A percentile compares a stretch with the other conserved stretches of the same genome.
Evolutionary conservation across 306 rosid species (phyloP).

Genomic region (Acacia acuminata): DNA sequence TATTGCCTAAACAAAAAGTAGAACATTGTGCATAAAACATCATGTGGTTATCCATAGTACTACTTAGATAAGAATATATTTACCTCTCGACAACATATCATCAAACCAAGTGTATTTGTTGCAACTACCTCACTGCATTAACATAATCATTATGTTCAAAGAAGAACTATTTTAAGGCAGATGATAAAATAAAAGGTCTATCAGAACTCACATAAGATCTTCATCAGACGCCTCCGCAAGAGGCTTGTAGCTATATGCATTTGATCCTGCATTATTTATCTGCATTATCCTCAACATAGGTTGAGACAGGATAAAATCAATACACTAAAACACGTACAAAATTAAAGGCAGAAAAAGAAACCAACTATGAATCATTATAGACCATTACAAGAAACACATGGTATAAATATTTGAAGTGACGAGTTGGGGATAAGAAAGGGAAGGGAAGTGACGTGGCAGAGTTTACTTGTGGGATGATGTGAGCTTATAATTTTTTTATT

Average conservation of each 20-base stretch:
- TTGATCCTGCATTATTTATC: constrained; percentile 99
- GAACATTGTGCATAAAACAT: constrained; percentile 32
- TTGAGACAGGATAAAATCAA: constrained; percentile 35
- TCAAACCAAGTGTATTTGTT: constrained; percentile 93
- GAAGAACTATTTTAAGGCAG: constrained; percentile 15
- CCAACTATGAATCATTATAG: constrained; percentile 8
- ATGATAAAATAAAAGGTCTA: constrained; percentile 11
- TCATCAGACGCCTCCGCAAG: constrained; percentile 94
- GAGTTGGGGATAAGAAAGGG: background rate
- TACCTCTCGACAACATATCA: constrained; percentile 99
- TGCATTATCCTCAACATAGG: constrained; percentile 54
- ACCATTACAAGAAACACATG: background rate
- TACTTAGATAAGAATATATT: constrained; percentile 32
- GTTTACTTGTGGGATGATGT: background rate
- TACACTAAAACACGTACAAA: constrained; percentile 24
- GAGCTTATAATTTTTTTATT: background rate
- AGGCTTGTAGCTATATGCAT: constrained; percentile 89
- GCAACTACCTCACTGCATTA: constrained; percentile 88
- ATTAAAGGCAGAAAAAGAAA: constrained; percentile 18
- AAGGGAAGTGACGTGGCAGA: background rate
- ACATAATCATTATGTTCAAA: constrained; percentile 25
- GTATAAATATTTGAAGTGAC: constrained; percentile 11
- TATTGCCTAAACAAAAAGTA: constrained; percentile 68
- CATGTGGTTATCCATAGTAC: constrained; percentile 17
- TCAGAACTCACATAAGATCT: constrained; percentile 81